Percentiles rank a stretch among this genome's conserved stretches.
Conservation (phyloP, 495 filamentous ascomycete species). For the Apiosordaria backusii region DNA sequence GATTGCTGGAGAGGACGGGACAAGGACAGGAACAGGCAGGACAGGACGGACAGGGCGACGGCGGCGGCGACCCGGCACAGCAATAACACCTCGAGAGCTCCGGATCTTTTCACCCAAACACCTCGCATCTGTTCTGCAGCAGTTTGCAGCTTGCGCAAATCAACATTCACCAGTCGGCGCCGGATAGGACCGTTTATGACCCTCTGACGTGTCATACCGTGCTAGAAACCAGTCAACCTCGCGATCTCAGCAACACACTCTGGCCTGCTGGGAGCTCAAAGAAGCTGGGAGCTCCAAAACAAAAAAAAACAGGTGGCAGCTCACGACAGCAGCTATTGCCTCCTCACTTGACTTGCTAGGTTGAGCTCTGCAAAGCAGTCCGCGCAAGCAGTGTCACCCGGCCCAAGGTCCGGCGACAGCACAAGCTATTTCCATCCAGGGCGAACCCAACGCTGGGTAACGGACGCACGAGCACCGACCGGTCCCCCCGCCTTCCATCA, state of each 20-base stretch:
- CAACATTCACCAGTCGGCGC: neutral
- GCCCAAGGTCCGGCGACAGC: slow-evolving; percentile 7
- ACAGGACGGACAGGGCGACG: neutral
- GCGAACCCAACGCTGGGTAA: slow-evolving; percentile 19
- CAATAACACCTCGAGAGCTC: neutral
- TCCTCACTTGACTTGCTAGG: too few species aligned
- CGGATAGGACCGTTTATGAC: slow-evolving; percentile 13
- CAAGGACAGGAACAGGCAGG: neutral
- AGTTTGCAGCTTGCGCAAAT: slow-evolving; percentile 20
- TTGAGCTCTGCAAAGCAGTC: too few species aligned
- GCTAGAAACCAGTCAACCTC: too few species aligned
- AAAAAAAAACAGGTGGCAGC: neutral
- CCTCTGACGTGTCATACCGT: slow-evolving; percentile 36
- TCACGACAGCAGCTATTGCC: too few species aligned
- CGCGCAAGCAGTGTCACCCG: neutral
- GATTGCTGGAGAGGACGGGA: too few species aligned
- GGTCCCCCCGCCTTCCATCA: slow-evolving; percentile 18
- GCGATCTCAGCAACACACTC: neutral
- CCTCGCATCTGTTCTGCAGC: slow-evolving; percentile 1
- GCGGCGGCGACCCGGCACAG: neutral
- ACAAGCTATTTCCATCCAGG: slow-evolving; percentile 7
- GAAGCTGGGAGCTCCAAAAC: neutral
- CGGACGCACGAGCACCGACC: slow-evolving; percentile 25
- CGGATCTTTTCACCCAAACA: slow-evolving; percentile 4
- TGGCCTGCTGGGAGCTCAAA: neutral